Percentiles rank a stretch among this genome's conserved stretches.
Evolutionary conservation across 805 yeast genomes (phyloP).

Genomic region (Zygosaccharomyces pseudorouxii): DNA sequence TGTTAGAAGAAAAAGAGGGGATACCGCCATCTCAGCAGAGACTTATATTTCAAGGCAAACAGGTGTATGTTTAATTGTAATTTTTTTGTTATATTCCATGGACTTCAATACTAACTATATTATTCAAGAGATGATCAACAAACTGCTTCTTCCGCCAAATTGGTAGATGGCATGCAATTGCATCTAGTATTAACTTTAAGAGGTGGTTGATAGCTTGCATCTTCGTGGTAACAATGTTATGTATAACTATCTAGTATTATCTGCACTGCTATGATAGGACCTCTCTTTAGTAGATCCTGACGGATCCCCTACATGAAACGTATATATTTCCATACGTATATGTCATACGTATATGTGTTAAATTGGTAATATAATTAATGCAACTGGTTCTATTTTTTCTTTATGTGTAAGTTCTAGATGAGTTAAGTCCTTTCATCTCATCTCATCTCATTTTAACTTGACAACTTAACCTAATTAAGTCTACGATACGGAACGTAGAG

Average conservation of each 20-base stretch:
- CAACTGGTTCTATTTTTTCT: neutral
- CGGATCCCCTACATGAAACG: neutral
- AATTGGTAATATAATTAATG: neutral
- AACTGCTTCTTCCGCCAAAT: slow-evolving; percentile 66
- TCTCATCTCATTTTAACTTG: neutral
- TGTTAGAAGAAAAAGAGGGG: slow-evolving; percentile 93
- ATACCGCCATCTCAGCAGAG: slow-evolving; percentile 96
- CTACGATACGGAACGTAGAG: slow-evolving; percentile 25
- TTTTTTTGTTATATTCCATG: neutral
- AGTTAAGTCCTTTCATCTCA: neutral
- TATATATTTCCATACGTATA: neutral
- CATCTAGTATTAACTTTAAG: slow-evolving; percentile 89
- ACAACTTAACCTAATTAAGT: slow-evolving; percentile 22
- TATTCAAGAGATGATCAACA: slow-evolving; percentile 57
- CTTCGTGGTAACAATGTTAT: neutral
- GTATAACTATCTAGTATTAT: neutral
- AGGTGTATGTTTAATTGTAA: slow-evolving; percentile 50
- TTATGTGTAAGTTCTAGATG: neutral
- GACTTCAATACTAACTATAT: slow-evolving; percentile 10
- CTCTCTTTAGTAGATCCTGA: neutral
- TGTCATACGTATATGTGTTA: neutral
- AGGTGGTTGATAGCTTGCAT: slow-evolving; percentile 53
- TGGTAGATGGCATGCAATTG: slow-evolving; percentile 78
- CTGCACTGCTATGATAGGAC: neutral
- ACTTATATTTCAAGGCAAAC: slow-evolving; percentile 84